Base-by-base conservation (phyloP, 768 basidiomycete species). In the Holtermannia corniformis region DNA sequence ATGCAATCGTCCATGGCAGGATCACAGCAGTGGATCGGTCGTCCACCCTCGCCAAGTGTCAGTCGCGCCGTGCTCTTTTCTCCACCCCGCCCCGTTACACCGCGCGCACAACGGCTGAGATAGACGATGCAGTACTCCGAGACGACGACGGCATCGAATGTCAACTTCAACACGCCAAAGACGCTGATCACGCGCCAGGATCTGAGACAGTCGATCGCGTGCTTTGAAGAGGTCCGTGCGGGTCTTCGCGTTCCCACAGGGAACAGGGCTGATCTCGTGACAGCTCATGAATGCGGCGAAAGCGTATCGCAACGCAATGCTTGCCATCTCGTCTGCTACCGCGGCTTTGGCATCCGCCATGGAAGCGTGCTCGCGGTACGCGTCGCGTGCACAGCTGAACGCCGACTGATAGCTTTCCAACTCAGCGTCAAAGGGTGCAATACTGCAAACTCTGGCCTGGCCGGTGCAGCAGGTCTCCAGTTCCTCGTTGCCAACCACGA, bases 401-500 rank as follows among this genome's bases (percentile, higher is more conserved):
- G n/a, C n/a, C n/a, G n/a, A n/a, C 85, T 22, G 85, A 25, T 22
- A 47, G 46, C 26, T 41, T n/a, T n/a, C n/a, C n/a, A n/a, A n/a
- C n/a, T 11, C 51, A 67, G 69, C 44, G 57, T 68, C 24, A 68
- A 68, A 58, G 65, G 67, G 4, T 64, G 63, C 44, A 52, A 63
- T 22, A 54, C 54, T 14, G 53, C 86, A 11, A 84, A 64, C 26
- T 61, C 85, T 21, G 79, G 86, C 54, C 75, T 93, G 43, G 86
- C 89, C 64, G 89, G 87, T 24, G 82, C 86, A 23, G 83, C 86
- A 19, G 91, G 92, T 3, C 74, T 96, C 42, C 88, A 93, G 71
- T 86, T 92, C 71, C 79, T 96, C 59, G 83, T 93, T 61, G 83
- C 85, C 47, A 93, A 92, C 68, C 87, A 92, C 60, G 90, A 87